Percentiles rank a stretch among this genome's conserved stretches.
These are phyloP conservation scores for Cantharellus cinnabarinus DNA, from an alignment of 768 basidiomycete genomes.

Conservation along the genomic window DNA sequence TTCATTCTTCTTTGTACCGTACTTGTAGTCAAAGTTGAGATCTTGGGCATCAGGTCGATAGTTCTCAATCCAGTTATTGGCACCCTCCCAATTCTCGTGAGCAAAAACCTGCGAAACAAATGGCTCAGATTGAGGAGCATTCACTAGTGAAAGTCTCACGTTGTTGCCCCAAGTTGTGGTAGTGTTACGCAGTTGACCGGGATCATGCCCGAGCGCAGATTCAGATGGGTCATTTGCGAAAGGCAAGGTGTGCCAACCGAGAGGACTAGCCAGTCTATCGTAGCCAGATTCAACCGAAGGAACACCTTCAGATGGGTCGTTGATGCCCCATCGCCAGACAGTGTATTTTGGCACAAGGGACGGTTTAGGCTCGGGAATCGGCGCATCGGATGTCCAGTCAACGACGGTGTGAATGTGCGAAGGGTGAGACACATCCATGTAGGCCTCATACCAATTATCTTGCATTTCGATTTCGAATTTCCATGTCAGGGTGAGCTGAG, in stretches of 20 bases:
- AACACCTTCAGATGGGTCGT: conserved; percentile 61
- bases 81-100: conserved; percentile 83
- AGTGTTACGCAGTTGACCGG: conserved; percentile 28
- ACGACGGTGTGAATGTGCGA: conserved; percentile 74
- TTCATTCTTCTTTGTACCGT: conserved; percentile 43
- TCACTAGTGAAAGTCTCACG: conserved; percentile 16
- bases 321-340: conserved; percentile 63
- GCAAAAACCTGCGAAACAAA: conserved; percentile 41
- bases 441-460: conserved; percentile 91
- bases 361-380: conserved; percentile 15
- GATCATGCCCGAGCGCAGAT: conserved; percentile 7
- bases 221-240: conserved; percentile 37
- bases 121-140: conserved; percentile 12
- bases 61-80: conserved; percentile 43
- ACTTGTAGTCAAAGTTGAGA: conserved; percentile 49
- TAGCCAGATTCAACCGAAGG: conserved; percentile 39
- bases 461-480: conserved; percentile 86
- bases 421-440: conserved; percentile 52
- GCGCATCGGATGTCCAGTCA: conserved; percentile 81
- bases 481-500: conserved; percentile 62
- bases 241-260: conserved; percentile 84
- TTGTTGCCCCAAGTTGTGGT: conserved; percentile 81
- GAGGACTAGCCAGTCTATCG: conserved; percentile 62
- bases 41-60: conserved; percentile 49
- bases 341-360: conserved; percentile 29